Conservation (phyloP, 2,329 filamentous ascomycete genomes). For the Fusarium transvaalense region DNA sequence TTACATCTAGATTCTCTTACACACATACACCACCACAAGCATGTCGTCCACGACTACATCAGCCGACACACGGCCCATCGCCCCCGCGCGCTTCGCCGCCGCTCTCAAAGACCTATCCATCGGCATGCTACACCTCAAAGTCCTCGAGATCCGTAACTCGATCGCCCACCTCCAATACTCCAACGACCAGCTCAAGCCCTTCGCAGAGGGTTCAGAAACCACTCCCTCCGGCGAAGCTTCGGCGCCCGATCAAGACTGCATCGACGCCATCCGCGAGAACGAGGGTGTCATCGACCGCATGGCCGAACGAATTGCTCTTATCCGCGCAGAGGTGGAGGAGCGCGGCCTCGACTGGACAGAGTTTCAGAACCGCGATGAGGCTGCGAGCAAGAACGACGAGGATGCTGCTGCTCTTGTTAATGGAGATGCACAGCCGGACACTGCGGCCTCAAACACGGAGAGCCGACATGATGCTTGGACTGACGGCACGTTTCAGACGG, state of each 20-base stretch:
- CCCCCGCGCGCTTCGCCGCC: slow-evolving; percentile 71
- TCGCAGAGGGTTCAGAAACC: slow-evolving; percentile 64
- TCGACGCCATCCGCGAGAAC: slow-evolving; percentile 81
- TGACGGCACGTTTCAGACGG: slow-evolving; percentile 74
- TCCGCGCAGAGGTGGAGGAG: slow-evolving; percentile 73
- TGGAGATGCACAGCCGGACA: slow-evolving; percentile 27
- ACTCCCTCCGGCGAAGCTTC: slow-evolving; percentile 42
- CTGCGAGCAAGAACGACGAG: slow-evolving; percentile 51
- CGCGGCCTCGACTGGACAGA: slow-evolving; percentile 69
- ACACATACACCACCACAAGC: slow-evolving; percentile 10
- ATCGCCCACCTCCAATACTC: slow-evolving; percentile 80
- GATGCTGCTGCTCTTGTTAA: slow-evolving; percentile 34
- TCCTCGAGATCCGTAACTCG: slow-evolving; percentile 80
- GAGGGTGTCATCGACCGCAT: slow-evolving; percentile 75
- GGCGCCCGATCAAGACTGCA: slow-evolving; percentile 74
- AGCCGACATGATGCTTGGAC: slow-evolving; percentile 63
- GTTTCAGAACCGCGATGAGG: slow-evolving; percentile 64
- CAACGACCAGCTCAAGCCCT: slow-evolving; percentile 79
- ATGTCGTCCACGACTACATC: slow-evolving; percentile 69
- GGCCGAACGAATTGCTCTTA: slow-evolving; percentile 72
- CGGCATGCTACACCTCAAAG: slow-evolving; percentile 77
- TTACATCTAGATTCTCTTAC: not conserved
- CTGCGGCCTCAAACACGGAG: slow-evolving; percentile 17
- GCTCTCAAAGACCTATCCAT: slow-evolving; percentile 76
- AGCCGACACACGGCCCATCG: slow-evolving; percentile 71